A percentile compares a stretch with the other conserved stretches of the same genome.
These are phyloP conservation scores for Microdochium paspali DNA, from an alignment of 2,329 filamentous ascomycete species.

Conservation along the genomic window DNA sequence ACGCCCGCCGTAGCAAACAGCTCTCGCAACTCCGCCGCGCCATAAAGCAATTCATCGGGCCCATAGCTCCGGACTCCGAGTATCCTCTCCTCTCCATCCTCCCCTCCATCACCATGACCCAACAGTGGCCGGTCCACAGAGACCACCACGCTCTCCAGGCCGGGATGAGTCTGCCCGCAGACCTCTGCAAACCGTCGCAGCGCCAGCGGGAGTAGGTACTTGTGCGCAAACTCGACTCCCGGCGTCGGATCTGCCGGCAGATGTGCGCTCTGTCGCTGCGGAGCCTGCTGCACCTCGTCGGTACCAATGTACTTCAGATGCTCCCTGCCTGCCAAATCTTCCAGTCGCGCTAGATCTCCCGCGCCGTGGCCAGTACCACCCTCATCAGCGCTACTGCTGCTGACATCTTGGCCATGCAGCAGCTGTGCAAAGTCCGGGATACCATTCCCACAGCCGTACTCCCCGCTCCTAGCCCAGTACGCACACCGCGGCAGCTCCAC, in stretches of 20 bases:
- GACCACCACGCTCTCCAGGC: not conserved
- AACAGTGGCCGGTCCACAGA: not conserved
- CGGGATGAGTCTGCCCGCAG: not conserved
- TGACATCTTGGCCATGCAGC: not conserved
- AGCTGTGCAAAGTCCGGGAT: not conserved
- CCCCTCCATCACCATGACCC: not conserved
- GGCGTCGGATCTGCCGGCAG: not conserved
- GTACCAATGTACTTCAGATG: not conserved
- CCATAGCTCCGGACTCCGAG: too few species aligned
- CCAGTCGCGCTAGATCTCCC: not conserved
- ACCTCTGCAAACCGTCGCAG: not conserved
- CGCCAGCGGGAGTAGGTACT: not conserved
- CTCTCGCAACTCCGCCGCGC: not conserved
- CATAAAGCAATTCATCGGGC: not conserved
- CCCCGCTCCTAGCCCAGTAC: too few species aligned
- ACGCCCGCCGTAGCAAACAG: not conserved
- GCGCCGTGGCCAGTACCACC: too few species aligned
- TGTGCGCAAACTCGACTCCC: not conserved
- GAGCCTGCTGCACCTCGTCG: not conserved
- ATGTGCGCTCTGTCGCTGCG: too few species aligned
- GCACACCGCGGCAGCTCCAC: too few species aligned
- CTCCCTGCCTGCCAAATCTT: not conserved
- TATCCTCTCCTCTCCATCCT: too few species aligned
- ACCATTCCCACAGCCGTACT: not conserved
- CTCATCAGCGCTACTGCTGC: too few species aligned